phyloP scores from a whole-genome alignment of 257 asterid genomes.

The Solanum acaule region DNA sequence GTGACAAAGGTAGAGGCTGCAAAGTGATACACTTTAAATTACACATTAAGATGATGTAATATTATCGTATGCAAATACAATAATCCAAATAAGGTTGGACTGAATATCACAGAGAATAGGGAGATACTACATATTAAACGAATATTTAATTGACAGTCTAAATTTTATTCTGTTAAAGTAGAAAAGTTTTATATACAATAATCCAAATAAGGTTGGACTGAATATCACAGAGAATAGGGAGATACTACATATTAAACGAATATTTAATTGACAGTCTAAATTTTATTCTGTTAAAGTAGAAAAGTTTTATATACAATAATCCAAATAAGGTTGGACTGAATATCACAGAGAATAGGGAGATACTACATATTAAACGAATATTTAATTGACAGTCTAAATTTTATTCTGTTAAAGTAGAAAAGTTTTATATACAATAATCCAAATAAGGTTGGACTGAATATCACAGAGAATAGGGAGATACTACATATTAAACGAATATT shows the following conservation, averaged over 20 bases:
- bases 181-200: too few species aligned
- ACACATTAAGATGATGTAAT: not conserved
- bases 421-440: not conserved
- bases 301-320: too few species aligned
- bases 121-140: not conserved
- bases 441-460: not conserved
- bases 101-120: not conserved
- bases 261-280: too few species aligned
- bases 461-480: too few species aligned
- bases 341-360: too few species aligned
- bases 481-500: not conserved
- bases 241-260: not conserved
- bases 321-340: not conserved
- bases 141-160: too few species aligned
- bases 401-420: too few species aligned
- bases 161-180: too few species aligned
- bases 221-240: too few species aligned
- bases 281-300: too few species aligned
- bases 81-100: not conserved
- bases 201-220: not conserved
- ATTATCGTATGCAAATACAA: not conserved
- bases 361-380: not conserved
- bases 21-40: not conserved
- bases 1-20: not conserved
- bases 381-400: too few species aligned